Base-by-base conservation (phyloP, 495 filamentous ascomycete genomes). In the Chaetomium tenue region DNA sequence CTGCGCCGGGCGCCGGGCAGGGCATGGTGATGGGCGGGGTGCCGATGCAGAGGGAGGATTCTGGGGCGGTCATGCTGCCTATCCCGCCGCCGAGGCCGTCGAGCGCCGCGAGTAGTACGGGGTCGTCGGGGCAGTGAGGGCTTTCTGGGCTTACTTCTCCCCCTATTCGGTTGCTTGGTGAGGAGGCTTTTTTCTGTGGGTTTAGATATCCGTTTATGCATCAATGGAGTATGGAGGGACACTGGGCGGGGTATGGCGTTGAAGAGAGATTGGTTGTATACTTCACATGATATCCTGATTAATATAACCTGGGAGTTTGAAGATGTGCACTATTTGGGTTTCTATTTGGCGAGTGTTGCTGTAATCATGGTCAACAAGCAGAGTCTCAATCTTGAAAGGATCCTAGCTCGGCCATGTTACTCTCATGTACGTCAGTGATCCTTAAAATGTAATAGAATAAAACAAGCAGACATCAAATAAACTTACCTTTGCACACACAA, bases 21-120 rank as follows among this genome's bases (percentile, higher is more conserved):
- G 68, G 67, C 23, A 63, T 77, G 54, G 40, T 77, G 54, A 50
- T 80, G 55, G 78, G 78, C 5, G 78, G 79, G 30, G 74, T 79
- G 25, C 75, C 79, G 42, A 82, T 81, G 79, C 76, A 78, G 66
- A 73, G 78, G 54, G 72, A 77, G 28, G 79, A 79, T 13, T 59
- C 66, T 25, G 60, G 63, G 37, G 48, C 61, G 13, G 65, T 67
- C 20, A 47, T 46, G 28, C 60, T 71, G 62, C 74, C 74, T 3
- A 60, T 71, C 22, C 77, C 72, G 42, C 79, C 77, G 23, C 74
- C 78, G 16, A 68, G 79, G 63, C 79, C 79, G 53, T 62, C 71
- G 33, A 82, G 79, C 55, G 75, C 72, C 5, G 77, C 73, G 6
- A 75, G 73, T 22, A 77, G 73, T 62, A 77, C 75, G 15, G 75